Evolutionary conservation across 345 rosid genomes (phyloP), one percentile per base, ranked within the genome.

Genomic region (Eucalyptus sideroxylon): DNA sequence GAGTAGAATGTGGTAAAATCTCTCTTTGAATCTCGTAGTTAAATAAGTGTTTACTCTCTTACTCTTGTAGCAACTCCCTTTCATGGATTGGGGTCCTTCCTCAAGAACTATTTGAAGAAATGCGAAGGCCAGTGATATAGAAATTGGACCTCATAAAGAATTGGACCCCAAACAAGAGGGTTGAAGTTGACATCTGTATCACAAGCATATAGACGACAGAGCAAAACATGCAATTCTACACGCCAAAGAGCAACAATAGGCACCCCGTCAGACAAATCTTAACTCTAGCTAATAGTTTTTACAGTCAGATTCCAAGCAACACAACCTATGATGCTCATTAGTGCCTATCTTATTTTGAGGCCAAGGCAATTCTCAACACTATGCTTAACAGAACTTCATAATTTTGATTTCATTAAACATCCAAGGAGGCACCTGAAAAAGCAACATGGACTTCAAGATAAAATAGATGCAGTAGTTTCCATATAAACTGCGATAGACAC

Each of bases 281-380:
- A 6, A 3, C 55, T 51, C 21, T 16, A 16, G 55, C 55, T 6
- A 6, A 27, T 6, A 12, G 69, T 6, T 62, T 6, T 4, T 0
- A 62, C 9, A 6, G 2, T 62, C 2, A 9, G 16, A 30, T 12
- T 30, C 9, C 34, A 62, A 62, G 69, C 69, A 62, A 62, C 16
- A 30, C 31, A 62, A 6, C 2, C 55, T 16, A 0, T 1, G 55
- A 16, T 51, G 55, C 21, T 51, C 55, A 16, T 51, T 3, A 2
- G 21, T 51, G 55, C 55, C 55, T 6, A 51, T 51, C 55, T 51
- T 51, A 16, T 51, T 51, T 51, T 4, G 62, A 60, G 67, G 27
- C 67, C 67, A 60, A 6, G 67, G 4, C 67, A 60, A 27, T 4
- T 27, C 67, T 60, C 16, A 12, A 60, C 4, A 26, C 31, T 27